phyloP scores from a whole-genome alignment of 257 asterid genomes.

The Rhazya stricta region DNA sequence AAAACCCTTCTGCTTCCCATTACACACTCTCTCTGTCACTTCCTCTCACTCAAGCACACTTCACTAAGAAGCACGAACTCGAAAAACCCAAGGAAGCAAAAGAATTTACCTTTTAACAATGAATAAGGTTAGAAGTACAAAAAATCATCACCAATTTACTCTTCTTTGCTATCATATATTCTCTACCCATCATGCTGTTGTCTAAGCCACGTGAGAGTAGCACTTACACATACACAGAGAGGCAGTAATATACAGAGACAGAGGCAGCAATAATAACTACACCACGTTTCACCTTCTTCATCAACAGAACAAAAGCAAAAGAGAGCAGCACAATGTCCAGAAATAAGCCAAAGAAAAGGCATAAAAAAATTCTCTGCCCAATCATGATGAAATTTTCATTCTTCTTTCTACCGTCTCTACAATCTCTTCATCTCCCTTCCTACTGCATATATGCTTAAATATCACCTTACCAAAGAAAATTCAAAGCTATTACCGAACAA shows the following conservation, averaged over 20 bases:
- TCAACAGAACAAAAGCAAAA: too few species aligned
- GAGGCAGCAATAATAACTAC: too few species aligned
- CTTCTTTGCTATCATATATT: constrained; percentile 39
- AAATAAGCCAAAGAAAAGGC: too few species aligned
- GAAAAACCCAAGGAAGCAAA: constrained; percentile 14
- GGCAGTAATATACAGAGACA: constrained; percentile 14
- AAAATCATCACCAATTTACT: constrained; percentile 43
- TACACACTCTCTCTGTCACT: not conserved
- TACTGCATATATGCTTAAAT: too few species aligned
- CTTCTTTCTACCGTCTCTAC: too few species aligned
- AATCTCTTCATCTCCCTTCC: too few species aligned
- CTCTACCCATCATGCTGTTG: constrained; percentile 40
- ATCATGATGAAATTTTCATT: too few species aligned
- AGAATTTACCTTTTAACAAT: constrained; percentile 25
- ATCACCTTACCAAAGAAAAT: too few species aligned
- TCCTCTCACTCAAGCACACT: constrained; percentile 14
- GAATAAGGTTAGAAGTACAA: constrained; percentile 40
- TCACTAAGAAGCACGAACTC: constrained; percentile 12
- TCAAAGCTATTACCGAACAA: too few species aligned
- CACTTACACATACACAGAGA: constrained; percentile 21
- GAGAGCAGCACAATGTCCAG: too few species aligned
- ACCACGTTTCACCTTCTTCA: too few species aligned
- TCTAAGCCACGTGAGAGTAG: constrained; percentile 72
- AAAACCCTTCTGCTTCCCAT: constrained; percentile 18
- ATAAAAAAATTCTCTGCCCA: too few species aligned